phyloP scores from a whole-genome alignment of 352 stramenopile genomes.

The Globisporangium splendens region DNA sequence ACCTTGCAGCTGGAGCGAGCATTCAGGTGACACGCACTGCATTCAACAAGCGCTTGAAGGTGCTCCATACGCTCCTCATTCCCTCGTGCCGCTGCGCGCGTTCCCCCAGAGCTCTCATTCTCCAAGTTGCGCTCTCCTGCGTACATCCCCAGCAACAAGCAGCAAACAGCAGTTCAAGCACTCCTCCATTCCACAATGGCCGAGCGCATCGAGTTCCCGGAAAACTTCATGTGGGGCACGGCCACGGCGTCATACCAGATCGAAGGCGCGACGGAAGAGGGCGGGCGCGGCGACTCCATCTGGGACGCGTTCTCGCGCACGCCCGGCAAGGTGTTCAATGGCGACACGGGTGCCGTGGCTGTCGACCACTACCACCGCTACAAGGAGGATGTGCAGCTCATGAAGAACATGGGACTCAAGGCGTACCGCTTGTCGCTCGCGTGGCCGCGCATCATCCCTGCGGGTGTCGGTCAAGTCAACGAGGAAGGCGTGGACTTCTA shows the following conservation, averaged over 20 bases:
- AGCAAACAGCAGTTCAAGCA: neutral
- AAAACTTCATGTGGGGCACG: slow-evolving; percentile 81
- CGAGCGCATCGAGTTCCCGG: slow-evolving; percentile 36
- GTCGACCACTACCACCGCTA: slow-evolving; percentile 91
- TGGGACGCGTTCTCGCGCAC: slow-evolving; percentile 89
- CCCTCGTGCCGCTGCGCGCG: neutral
- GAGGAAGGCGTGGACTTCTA: slow-evolving; percentile 89
- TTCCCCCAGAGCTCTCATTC: slow-evolving; percentile 5
- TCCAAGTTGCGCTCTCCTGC: slow-evolving; percentile 11
- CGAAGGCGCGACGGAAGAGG: slow-evolving; percentile 84
- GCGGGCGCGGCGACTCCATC: slow-evolving; percentile 78
- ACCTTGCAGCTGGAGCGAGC: too few species aligned
- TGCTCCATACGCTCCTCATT: neutral
- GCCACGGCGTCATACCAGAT: slow-evolving; percentile 92
- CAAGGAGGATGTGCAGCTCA: slow-evolving; percentile 88
- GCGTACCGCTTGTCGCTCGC: slow-evolving; percentile 90
- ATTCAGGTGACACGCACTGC: neutral
- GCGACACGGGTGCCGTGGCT: slow-evolving; percentile 81
- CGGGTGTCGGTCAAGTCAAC: slow-evolving; percentile 75
- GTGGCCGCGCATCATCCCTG: slow-evolving; percentile 91
- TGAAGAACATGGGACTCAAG: slow-evolving; percentile 88
- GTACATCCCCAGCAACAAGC: neutral
- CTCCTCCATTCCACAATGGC: slow-evolving; percentile 12
- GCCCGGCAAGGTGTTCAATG: slow-evolving; percentile 57
- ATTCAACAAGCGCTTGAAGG: neutral